A percentile compares a stretch with the other conserved stretches of the same genome.
Conservation (phyloP, 2,329 filamentous ascomycete genomes). For the Aspergillus sp. region DNA sequence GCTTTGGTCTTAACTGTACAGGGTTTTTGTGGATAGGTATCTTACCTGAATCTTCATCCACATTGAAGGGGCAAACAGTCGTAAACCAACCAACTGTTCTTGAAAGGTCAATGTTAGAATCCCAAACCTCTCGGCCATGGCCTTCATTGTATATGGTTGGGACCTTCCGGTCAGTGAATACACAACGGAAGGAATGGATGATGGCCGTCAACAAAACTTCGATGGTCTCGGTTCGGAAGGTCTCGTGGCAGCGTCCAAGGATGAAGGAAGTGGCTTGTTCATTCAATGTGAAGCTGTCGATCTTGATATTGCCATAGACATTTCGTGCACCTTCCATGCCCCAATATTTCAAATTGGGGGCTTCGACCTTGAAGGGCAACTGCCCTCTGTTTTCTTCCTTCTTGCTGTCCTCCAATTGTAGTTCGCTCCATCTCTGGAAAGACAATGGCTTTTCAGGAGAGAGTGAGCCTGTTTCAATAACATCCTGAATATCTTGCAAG, state of each 20-base stretch:
- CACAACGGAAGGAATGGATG: constrained; percentile 6
- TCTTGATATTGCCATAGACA: constrained; percentile 1
- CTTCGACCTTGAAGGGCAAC: constrained; percentile 23
- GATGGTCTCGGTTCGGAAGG: constrained; percentile 4
- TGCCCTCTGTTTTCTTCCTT: constrained; percentile 7
- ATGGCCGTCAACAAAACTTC: constrained; percentile 11
- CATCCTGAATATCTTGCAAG: constrained; percentile 31
- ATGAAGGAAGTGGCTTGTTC: background rate
- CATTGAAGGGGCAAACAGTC: constrained; percentile 9
- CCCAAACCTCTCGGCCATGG: constrained; percentile 14
- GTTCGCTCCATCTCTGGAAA: constrained; percentile 35
- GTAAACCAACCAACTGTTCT: constrained; percentile 17
- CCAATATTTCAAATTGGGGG: constrained; percentile 22
- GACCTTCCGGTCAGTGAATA: constrained; percentile 8
- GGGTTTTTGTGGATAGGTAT: too few species aligned
- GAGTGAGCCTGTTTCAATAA: constrained; percentile 26
- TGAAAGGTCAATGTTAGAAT: constrained; percentile 11
- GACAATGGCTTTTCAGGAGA: constrained; percentile 30
- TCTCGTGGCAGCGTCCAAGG: background rate
- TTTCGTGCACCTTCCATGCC: constrained; percentile 5
- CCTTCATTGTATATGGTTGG: constrained; percentile 15
- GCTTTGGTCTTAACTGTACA: background rate
- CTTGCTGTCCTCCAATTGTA: constrained; percentile 26
- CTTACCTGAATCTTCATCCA: constrained; percentile 26
- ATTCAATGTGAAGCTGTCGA: constrained; percentile 1